Evolutionary conservation across 805 yeast genomes (phyloP).

Genomic region (Candida insectorum): DNA sequence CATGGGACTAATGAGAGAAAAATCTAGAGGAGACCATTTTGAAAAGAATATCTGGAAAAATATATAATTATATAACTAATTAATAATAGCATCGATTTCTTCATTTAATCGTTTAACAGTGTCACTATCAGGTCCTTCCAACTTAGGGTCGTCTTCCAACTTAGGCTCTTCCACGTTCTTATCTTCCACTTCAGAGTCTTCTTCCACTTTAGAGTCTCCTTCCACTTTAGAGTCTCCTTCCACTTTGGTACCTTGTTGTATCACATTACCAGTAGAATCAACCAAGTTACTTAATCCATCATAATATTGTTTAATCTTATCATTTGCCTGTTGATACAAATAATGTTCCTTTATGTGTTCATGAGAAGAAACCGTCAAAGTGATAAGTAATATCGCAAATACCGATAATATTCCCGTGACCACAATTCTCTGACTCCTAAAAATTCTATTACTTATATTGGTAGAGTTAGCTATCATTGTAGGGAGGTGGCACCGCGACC

Average conservation of each 20-base stretch:
- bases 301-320: constrained; percentile 7
- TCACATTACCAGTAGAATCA: background rate
- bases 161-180: constrained; percentile 4
- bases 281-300: background rate
- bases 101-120: background rate
- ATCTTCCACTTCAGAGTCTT: constrained; percentile 4
- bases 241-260: constrained; percentile 1
- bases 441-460: constrained; percentile 23
- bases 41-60: constrained; percentile 75
- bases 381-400: constrained; percentile 21
- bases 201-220: constrained; percentile 1
- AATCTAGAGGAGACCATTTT: constrained; percentile 58
- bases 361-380: constrained; percentile 29
- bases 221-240: constrained; percentile 8
- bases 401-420: constrained; percentile 19
- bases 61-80: constrained; percentile 18
- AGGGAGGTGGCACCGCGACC: background rate
- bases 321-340: constrained; percentile 9
- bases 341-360: constrained; percentile 16
- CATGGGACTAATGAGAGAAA: constrained; percentile 67
- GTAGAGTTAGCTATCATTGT: constrained; percentile 21
- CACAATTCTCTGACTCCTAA: constrained; percentile 30
- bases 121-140: background rate
- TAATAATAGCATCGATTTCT: constrained; percentile 3
- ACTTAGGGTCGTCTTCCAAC: constrained; percentile 1